phyloP scores from a whole-genome alignment of 164 flowering plant species.

The Nymphaea thermarum region DNA sequence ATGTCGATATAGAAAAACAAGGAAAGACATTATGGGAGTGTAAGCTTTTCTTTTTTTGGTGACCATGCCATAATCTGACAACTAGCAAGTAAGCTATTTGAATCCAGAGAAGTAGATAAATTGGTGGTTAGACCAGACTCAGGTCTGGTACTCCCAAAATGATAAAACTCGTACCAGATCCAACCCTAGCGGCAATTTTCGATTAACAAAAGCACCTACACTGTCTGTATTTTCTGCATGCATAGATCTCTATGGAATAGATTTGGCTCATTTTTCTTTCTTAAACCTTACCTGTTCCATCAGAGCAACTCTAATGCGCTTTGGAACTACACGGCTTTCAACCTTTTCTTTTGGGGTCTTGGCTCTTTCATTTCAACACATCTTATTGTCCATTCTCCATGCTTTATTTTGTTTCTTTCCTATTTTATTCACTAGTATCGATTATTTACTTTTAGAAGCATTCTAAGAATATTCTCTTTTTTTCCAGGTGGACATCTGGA shows the following conservation, averaged over 20 bases:
- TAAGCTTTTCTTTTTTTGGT: not conserved
- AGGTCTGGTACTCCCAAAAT: no score
- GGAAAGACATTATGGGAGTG: not conserved
- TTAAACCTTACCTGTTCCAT: no score
- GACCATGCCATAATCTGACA: not conserved
- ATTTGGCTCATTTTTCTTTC: no score
- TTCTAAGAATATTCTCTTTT: not conserved
- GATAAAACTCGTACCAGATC: no score
- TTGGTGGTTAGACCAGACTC: not conserved
- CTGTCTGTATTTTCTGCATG: no score
- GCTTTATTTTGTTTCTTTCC: not conserved
- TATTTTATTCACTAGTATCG: not conserved
- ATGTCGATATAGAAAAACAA: not conserved
- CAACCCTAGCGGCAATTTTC: no score
- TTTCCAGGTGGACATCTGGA: conserved; percentile 63
- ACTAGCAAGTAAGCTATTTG: not conserved
- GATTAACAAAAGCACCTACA: no score
- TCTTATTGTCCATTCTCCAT: not conserved
- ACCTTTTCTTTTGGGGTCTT: not conserved
- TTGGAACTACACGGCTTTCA: not conserved
- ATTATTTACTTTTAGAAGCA: not conserved
- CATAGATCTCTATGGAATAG: no score
- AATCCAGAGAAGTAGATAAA: no score
- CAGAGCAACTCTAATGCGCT: not conserved
- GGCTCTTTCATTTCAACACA: not conserved